Evolutionary conservation across 495 filamentous ascomycete species (phyloP).

Genomic region (Annulohypoxylon nitens): DNA sequence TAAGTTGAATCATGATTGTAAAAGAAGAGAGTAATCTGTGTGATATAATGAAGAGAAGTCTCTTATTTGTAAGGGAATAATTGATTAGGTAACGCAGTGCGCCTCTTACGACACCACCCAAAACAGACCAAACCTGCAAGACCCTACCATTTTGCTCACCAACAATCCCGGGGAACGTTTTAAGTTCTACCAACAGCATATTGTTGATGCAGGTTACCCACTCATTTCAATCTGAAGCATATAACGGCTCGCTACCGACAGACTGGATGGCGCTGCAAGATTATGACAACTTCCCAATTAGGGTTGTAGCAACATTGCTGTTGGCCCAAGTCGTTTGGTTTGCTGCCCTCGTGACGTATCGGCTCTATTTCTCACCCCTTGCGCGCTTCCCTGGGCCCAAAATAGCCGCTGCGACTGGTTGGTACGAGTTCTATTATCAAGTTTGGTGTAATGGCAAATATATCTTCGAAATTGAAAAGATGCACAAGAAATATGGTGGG

Average conservation of each 20-base stretch:
- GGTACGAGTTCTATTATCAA: slow-evolving; percentile 15
- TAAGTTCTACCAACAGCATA: background rate
- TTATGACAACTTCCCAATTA: background rate
- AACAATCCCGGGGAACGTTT: background rate
- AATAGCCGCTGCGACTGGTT: slow-evolving; percentile 3
- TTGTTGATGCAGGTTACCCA: background rate
- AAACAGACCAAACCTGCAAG: background rate
- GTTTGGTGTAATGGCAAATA: slow-evolving; percentile 14
- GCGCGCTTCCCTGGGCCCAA: slow-evolving; percentile 5
- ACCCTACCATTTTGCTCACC: background rate
- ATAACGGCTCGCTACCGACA: background rate
- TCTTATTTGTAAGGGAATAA: background rate
- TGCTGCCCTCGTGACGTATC: slow-evolving; percentile 1
- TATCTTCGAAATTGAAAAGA: slow-evolving; percentile 13
- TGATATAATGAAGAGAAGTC: background rate
- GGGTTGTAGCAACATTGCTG: background rate
- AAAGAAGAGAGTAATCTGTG: background rate
- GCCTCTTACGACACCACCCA: background rate
- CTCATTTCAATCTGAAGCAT: background rate
- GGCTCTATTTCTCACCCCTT: slow-evolving; percentile 6
- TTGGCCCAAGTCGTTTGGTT: slow-evolving; percentile 1
- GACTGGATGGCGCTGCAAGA: slow-evolving; percentile 5
- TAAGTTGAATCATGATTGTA: background rate
- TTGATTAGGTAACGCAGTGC: background rate
- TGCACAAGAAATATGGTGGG: slow-evolving; percentile 18